Evolutionary conservation across 1,284 basidiomycete genomes (phyloP), one percentile per base, ranked within the genome.

Genomic region (Puccinia triticina): DNA sequence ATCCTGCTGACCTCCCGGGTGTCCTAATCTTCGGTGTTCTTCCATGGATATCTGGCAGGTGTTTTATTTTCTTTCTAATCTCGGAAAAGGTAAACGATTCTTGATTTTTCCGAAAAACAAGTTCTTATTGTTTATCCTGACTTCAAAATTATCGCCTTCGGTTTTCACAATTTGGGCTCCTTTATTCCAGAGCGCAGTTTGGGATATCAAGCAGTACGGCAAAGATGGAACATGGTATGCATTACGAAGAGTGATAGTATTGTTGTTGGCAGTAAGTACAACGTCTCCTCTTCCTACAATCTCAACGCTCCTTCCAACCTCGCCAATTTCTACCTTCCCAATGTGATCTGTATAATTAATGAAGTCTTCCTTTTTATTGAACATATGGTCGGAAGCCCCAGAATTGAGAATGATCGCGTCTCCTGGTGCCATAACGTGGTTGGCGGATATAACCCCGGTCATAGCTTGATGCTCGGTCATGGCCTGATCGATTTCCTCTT

Each of bases 31-130:
- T n/a, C 7, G 43, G 43, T 7, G 7, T 7, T 46, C 75, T 57
- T 11, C 40, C 29, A n/a, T 23, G 1, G 29, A 26, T 8, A 37
- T 77, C 57, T 26, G 61, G 34, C 12, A 43, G 37, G 18, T 43
- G 66, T 8, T 37, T 69, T 2, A 69, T 69, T 21, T 69, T 34
- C 50, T 50, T n/a, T n/a, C 46, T 29, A 73, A 53, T 4, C 53
- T 50, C 29, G 34, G 43, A 26, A 61, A 59, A 29, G 55, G 59
- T 48, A 77, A 29, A n/a, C 43, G 16, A 21, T 77, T 77, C 5
- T 48, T 64, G 14, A 77, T 77, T 64, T 64, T 64, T 64, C 75
- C 75, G 21, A 46, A 23, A 26, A 77, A 64, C 7, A 77, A 7
- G 46, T 26, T 46, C 29, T n/a, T 61, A 5, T 46, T 64, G 40